A percentile compares a stretch with the other conserved stretches of the same genome.
Evolutionary conservation across 495 filamentous ascomycete genomes (phyloP).

Genomic region (Aspergillus heteromorphus): DNA sequence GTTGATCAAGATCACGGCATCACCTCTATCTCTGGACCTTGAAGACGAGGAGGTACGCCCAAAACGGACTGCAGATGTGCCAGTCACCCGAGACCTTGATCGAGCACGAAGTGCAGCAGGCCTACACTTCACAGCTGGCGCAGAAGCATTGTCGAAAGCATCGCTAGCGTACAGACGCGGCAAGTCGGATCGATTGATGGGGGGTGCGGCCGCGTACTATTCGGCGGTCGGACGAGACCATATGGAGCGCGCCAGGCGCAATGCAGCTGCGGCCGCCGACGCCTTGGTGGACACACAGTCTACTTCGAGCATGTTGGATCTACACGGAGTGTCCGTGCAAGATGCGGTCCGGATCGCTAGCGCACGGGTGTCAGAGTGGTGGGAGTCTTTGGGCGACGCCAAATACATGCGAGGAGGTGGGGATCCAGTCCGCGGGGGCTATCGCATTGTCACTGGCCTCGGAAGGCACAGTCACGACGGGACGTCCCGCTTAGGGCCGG

Average conservation of each 20-base stretch:
- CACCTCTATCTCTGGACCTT: constrained; percentile 26
- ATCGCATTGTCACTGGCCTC: constrained; percentile 72
- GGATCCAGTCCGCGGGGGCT: constrained; percentile 41
- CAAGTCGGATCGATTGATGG: constrained; percentile 61
- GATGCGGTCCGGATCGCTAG: constrained; percentile 73
- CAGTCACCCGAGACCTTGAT: constrained; percentile 20
- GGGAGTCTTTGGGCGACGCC: constrained; percentile 62
- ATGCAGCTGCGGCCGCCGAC: constrained; percentile 51
- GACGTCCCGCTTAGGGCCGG: constrained; percentile 66
- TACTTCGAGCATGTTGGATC: constrained; percentile 54
- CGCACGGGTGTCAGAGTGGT: constrained; percentile 68
- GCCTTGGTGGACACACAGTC: constrained; percentile 57
- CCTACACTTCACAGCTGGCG: constrained; percentile 36
- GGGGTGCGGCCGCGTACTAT: constrained; percentile 63
- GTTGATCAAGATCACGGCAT: constrained; percentile 35
- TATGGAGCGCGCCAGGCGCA: constrained; percentile 37
- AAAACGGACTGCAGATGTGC: constrained; percentile 2
- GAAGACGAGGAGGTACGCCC: constrained; percentile 24
- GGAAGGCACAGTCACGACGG: constrained; percentile 78
- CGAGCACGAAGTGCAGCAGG: constrained; percentile 24
- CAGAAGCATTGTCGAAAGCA: constrained; percentile 54
- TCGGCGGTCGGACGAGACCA: constrained; percentile 51
- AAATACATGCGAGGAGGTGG: constrained; percentile 42
- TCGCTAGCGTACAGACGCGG: constrained; percentile 55
- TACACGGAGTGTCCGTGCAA: constrained; percentile 78